These are phyloP conservation scores for Cornus kousa DNA, from an alignment of 148 eudicot species.

Conservation along the genomic window DNA sequence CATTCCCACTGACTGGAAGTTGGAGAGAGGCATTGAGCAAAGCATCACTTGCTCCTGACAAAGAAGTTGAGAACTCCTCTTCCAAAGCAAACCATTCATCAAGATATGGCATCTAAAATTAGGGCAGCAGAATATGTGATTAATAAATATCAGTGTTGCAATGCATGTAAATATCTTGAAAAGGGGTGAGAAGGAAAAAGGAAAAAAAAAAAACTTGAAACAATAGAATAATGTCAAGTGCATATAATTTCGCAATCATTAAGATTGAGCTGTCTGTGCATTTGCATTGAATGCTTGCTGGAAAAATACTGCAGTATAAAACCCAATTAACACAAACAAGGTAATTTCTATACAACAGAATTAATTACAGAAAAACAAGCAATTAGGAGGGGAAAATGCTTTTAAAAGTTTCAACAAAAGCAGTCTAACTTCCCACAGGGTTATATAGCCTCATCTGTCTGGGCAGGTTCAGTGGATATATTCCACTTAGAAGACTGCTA, in stretches of 20 bases:
- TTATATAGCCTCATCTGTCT: too few relatives aligned
- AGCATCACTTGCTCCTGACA: slow-evolving; percentile 46
- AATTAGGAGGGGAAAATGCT: neutral
- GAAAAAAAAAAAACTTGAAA: neutral
- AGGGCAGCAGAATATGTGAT: slow-evolving; percentile 1
- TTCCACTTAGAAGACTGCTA: too few relatives aligned
- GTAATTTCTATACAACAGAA: neutral
- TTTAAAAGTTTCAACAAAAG: too few relatives aligned
- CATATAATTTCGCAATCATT: neutral
- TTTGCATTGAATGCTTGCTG: too few relatives aligned
- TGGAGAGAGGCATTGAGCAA: slow-evolving; percentile 55
- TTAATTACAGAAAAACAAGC: too few relatives aligned
- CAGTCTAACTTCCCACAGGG: too few relatives aligned
- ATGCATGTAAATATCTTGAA: slow-evolving; percentile 1
- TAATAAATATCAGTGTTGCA: neutral
- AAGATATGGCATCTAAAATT: slow-evolving; percentile 56
- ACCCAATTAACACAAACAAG: neutral
- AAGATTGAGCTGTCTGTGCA: neutral
- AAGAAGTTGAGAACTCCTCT: slow-evolving; percentile 53
- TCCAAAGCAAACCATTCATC: slow-evolving; percentile 74
- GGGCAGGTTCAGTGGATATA: too few relatives aligned
- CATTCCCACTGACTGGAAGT: slow-evolving; percentile 63
- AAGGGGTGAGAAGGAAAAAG: neutral
- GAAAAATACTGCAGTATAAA: neutral
- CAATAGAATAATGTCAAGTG: neutral